Evolutionary conservation across 257 asterid genomes (phyloP).

Genomic region (Rubia yunnanensis): DNA sequence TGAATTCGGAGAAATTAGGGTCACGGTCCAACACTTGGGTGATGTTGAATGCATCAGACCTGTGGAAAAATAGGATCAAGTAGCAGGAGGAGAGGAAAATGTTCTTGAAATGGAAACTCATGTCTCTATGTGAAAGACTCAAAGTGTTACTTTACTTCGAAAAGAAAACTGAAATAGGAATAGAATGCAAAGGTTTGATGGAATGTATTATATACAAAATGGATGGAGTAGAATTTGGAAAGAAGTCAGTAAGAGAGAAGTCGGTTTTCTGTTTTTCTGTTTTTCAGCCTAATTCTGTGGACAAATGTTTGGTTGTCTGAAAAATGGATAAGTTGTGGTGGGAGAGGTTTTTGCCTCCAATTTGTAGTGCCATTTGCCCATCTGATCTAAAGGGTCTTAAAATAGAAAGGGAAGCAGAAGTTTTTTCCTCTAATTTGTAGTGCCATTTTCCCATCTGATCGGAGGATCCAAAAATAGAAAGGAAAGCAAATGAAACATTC

Average conservation of each 20-base stretch:
- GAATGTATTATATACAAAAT: constrained; percentile 1
- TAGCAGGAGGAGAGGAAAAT: constrained; percentile 26
- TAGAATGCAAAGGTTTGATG: neutral
- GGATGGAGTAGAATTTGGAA: neutral
- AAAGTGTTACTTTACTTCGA: neutral
- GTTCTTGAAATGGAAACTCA: constrained; percentile 13
- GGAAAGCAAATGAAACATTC: neutral
- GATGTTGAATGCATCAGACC: constrained; percentile 38
- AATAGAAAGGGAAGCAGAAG: neutral
- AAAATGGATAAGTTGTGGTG: constrained; percentile 2
- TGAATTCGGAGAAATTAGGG: constrained; percentile 47
- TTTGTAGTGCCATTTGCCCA: neutral
- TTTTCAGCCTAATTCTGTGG: constrained; percentile 6
- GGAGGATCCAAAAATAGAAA: neutral
- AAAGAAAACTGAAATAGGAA: neutral
- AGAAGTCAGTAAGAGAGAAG: constrained; percentile 3
- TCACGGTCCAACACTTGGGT: constrained; percentile 34
- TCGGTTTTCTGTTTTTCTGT: neutral
- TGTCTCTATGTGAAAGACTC: neutral
- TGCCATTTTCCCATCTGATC: neutral
- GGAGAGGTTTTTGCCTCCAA: neutral
- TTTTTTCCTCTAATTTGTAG: neutral
- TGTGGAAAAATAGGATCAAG: constrained; percentile 15
- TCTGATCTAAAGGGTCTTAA: neutral
- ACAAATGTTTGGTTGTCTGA: constrained; percentile 7